Evolutionary conservation across 2,329 filamentous ascomycete species (phyloP).

Genomic region (Colletotrichum siamense): DNA sequence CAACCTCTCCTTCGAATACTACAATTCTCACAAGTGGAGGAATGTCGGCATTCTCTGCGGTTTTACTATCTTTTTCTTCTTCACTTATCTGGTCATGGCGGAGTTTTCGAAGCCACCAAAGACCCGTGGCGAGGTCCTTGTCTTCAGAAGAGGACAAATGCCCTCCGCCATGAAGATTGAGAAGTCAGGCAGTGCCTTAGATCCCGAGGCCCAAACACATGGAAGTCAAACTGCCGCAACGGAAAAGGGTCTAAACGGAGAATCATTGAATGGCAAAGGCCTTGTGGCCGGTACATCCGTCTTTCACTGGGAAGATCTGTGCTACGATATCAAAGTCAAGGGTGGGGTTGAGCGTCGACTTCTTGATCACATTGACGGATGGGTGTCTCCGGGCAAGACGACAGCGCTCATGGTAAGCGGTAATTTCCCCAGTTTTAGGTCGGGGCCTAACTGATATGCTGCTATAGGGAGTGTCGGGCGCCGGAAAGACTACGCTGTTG

Average conservation of each 20-base stretch:
- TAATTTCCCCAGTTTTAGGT: conserved; percentile 30
- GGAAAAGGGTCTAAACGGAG: conserved; percentile 19
- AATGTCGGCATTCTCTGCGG: conserved; percentile 63
- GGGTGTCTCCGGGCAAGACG: conserved; percentile 76
- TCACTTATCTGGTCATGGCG: conserved; percentile 55
- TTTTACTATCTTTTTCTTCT: conserved; percentile 60
- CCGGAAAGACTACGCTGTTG: conserved; percentile 79
- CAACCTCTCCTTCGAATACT: neutral
- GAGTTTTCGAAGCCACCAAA: conserved; percentile 49
- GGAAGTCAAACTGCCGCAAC: conserved; percentile 27
- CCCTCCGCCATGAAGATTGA: conserved; percentile 57
- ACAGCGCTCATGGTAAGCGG: conserved; percentile 73
- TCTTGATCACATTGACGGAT: conserved; percentile 75
- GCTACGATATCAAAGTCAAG: conserved; percentile 68
- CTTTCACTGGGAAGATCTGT: conserved; percentile 74
- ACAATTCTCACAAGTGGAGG: neutral
- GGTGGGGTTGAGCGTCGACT: conserved; percentile 62
- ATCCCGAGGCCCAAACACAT: conserved; percentile 23
- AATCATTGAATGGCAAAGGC: neutral
- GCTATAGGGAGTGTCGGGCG: conserved; percentile 66
- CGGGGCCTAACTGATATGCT: neutral
- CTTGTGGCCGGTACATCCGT: conserved; percentile 59
- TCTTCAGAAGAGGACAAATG: conserved; percentile 62
- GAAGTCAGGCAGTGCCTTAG: conserved; percentile 47
- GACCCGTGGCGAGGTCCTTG: conserved; percentile 59